These are phyloP conservation scores for Crithidia sp. DNA, from an alignment of 208 protist genomes.

Conservation along the genomic window DNA sequence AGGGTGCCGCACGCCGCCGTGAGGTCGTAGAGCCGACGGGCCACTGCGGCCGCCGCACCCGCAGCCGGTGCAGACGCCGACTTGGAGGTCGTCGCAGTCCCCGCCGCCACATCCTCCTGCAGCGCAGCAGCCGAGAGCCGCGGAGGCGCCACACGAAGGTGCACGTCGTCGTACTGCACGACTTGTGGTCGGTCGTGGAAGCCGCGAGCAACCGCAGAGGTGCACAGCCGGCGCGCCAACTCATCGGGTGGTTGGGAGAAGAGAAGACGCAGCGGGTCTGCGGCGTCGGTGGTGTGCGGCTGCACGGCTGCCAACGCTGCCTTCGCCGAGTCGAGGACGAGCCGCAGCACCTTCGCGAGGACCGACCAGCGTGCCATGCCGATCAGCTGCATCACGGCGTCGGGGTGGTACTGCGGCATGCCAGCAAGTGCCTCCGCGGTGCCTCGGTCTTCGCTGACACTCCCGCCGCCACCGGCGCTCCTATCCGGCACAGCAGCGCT, in stretches of 20 bases:
- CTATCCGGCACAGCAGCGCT: too few relatives aligned
- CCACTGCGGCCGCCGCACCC: neutral
- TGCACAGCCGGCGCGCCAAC: slow-evolving; percentile 27
- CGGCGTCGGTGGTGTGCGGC: neutral
- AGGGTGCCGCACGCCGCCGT: slow-evolving; percentile 37
- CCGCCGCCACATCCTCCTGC: neutral
- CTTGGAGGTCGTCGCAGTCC: neutral
- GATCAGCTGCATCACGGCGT: slow-evolving; percentile 74
- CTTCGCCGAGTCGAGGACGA: slow-evolving; percentile 33
- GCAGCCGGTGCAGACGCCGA: neutral
- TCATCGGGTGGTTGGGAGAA: slow-evolving; percentile 20
- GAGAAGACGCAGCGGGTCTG: neutral
- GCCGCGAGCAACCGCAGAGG: slow-evolving; percentile 26
- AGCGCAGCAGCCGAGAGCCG: slow-evolving; percentile 16
- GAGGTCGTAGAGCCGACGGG: slow-evolving; percentile 25
- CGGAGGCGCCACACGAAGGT: slow-evolving; percentile 23
- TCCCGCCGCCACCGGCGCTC: neutral
- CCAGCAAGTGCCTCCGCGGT: neutral
- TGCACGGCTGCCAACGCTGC: slow-evolving; percentile 10
- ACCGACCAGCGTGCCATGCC: slow-evolving; percentile 62
- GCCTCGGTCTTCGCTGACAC: neutral
- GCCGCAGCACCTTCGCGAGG: slow-evolving; percentile 38
- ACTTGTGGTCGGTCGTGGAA: slow-evolving; percentile 23
- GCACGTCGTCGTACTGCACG: slow-evolving; percentile 19
- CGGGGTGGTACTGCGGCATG: slow-evolving; percentile 63